Conservation (phyloP, 2,329 filamentous ascomycete species). For the Beauveria pseudobassiana region DNA sequence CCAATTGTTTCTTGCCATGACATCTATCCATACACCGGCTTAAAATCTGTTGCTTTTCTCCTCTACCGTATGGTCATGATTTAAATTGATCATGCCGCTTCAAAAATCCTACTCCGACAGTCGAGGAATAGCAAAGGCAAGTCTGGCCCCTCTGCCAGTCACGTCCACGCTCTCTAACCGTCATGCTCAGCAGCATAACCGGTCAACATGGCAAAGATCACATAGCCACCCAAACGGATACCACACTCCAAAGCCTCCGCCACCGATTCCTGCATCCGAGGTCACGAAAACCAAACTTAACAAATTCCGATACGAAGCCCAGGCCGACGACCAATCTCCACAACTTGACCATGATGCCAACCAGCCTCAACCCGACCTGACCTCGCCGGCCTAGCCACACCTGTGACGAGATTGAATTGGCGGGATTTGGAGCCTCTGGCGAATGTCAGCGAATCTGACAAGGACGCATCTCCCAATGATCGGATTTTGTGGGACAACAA, state of each 20-base stretch:
- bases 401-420: constrained; percentile 47
- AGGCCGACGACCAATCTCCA: constrained; percentile 11
- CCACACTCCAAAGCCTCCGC: constrained; percentile 27
- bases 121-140: constrained; percentile 8
- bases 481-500: constrained; percentile 53
- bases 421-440: constrained; percentile 45
- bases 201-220: constrained; percentile 45
- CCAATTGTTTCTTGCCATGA: background rate
- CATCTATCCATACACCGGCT: background rate
- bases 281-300: constrained; percentile 54
- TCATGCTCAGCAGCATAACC: constrained; percentile 22
- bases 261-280: constrained; percentile 45
- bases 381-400: constrained; percentile 28
- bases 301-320: constrained; percentile 40
- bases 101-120: constrained; percentile 11
- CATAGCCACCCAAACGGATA: constrained; percentile 40
- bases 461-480: constrained; percentile 50
- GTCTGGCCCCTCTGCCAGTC: background rate
- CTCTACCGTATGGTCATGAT: constrained; percentile 15
- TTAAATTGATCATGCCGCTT: constrained; percentile 21
- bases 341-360: constrained; percentile 17
- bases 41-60: background rate
- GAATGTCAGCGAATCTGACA: constrained; percentile 33
- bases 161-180: background rate
- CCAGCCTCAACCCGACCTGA: constrained; percentile 1